Percentiles rank a stretch among this genome's conserved stretches.
Evolutionary conservation across 768 basidiomycete genomes (phyloP).

Genomic region (Asterophora lycoperdoides): DNA sequence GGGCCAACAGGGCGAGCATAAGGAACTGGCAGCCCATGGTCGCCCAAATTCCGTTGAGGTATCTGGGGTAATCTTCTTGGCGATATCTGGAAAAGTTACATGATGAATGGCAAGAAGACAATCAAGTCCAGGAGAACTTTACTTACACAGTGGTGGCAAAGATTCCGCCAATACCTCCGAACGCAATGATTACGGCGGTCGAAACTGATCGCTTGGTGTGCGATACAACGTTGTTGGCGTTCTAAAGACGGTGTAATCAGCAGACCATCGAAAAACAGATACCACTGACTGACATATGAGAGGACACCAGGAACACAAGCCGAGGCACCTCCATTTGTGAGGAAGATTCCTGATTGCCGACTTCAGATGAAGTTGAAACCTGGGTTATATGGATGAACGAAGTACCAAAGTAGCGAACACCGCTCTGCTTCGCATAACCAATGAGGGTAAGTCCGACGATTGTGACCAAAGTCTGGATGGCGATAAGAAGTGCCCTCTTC

Average conservation of each 20-base stretch:
- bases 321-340: conserved; percentile 31
- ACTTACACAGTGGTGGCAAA: conserved; percentile 33
- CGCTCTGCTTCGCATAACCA: conserved; percentile 25
- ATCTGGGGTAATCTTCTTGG: conserved; percentile 30
- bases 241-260: conserved; percentile 17
- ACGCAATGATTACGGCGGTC: conserved; percentile 31
- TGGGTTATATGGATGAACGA: background rate
- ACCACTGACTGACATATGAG: conserved; percentile 36
- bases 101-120: background rate
- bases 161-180: conserved; percentile 37
- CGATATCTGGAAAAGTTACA: conserved; percentile 17
- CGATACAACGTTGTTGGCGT: conserved; percentile 32
- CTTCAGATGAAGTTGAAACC: background rate
- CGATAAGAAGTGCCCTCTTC: conserved; percentile 31
- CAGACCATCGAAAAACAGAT: conserved; percentile 1
- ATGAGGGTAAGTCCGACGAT: conserved; percentile 31
- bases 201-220: conserved; percentile 38
- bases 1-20: conserved; percentile 25
- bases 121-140: background rate
- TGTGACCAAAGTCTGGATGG: conserved; percentile 27
- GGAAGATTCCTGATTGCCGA: conserved; percentile 23
- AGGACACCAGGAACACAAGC: conserved; percentile 33
- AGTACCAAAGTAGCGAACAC: conserved; percentile 30
- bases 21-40: conserved; percentile 33
- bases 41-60: conserved; percentile 31